Percentiles rank a stretch among this genome's conserved stretches.
Conservation (phyloP, 2,329 filamentous ascomycete genomes). For the Aspergillus thermomutatus region DNA sequence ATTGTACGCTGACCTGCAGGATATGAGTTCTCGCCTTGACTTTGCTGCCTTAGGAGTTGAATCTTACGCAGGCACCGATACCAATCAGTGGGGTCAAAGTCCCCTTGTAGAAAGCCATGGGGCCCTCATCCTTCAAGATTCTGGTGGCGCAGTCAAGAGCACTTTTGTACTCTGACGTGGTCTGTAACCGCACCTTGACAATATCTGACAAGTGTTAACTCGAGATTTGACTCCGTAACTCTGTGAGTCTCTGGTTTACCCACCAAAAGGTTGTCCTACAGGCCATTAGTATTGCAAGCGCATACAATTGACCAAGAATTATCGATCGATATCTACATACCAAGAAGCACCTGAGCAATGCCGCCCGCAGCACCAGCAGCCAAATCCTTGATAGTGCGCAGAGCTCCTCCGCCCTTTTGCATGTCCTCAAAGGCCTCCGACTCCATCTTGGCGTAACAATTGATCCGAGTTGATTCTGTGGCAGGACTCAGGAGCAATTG, state of each 20-base stretch:
- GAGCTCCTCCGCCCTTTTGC: conserved; percentile 39
- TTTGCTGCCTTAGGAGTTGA: background rate
- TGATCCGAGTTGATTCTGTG: background rate
- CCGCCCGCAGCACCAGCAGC: conserved; percentile 88
- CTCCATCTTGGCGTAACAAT: conserved; percentile 23
- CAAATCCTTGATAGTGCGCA: conserved; percentile 79
- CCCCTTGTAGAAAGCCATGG: conserved; percentile 95
- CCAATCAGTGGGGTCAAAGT: conserved; percentile 91
- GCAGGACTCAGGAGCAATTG: background rate
- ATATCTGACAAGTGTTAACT: conserved; percentile 61
- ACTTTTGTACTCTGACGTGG: conserved; percentile 73
- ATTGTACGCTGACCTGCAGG: conserved; percentile 76
- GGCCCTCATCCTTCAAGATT: conserved; percentile 85
- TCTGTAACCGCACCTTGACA: conserved; percentile 95
- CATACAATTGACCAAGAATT: background rate
- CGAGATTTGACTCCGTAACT: background rate
- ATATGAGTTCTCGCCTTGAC: background rate
- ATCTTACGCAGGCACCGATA: conserved; percentile 83
- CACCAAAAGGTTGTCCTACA: conserved; percentile 64
- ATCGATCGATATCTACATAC: conserved; percentile 52
- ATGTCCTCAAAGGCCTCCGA: conserved; percentile 35
- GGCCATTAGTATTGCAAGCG: conserved; percentile 23
- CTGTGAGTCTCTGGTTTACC: conserved; percentile 19
- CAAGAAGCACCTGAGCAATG: conserved; percentile 88
- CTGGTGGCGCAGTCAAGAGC: conserved; percentile 76